phyloP scores from a whole-genome alignment of 805 yeast genomes.

The Metschnikowia corniflorae region DNA sequence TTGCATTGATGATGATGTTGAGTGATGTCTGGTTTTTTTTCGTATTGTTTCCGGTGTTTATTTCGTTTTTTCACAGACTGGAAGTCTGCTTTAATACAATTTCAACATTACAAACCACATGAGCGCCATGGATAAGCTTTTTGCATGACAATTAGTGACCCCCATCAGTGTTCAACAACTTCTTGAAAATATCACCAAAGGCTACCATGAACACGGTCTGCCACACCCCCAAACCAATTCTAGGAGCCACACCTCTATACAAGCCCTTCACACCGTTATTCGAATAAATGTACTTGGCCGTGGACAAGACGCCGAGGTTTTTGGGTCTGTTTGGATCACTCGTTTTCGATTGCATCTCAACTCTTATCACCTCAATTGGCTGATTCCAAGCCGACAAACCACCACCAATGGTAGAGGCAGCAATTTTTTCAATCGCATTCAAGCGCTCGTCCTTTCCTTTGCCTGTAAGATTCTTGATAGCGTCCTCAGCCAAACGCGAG shows the following conservation, averaged over 20 bases:
- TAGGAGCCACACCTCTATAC: conserved; percentile 95
- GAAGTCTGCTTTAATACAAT: too few species aligned
- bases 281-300: conserved; percentile 78
- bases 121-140: too few species aligned
- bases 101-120: too few species aligned
- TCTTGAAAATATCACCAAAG: conserved; percentile 76
- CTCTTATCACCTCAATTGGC: conserved; percentile 96
- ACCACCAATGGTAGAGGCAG: conserved; percentile 90
- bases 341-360: conserved; percentile 97
- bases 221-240: conserved; percentile 96
- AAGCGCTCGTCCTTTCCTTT: conserved; percentile 59
- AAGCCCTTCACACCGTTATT: conserved; percentile 86
- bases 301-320: conserved; percentile 71
- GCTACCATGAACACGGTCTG: conserved; percentile 99
- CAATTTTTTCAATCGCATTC: conserved; percentile 73
- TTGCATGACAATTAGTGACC: too few species aligned
- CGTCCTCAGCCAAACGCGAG: conserved; percentile 86
- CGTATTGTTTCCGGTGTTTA: too few species aligned
- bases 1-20: background rate
- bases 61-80: too few species aligned
- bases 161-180: conserved; percentile 39
- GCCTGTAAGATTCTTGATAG: conserved; percentile 60
- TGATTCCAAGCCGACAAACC: conserved; percentile 98
- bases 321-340: conserved; percentile 93
- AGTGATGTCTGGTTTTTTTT: too few species aligned